Percentiles rank a stretch among this genome's conserved stretches.
phyloP scores from a whole-genome alignment of 2,329 filamentous ascomycete species.

The Amphichorda felina region DNA sequence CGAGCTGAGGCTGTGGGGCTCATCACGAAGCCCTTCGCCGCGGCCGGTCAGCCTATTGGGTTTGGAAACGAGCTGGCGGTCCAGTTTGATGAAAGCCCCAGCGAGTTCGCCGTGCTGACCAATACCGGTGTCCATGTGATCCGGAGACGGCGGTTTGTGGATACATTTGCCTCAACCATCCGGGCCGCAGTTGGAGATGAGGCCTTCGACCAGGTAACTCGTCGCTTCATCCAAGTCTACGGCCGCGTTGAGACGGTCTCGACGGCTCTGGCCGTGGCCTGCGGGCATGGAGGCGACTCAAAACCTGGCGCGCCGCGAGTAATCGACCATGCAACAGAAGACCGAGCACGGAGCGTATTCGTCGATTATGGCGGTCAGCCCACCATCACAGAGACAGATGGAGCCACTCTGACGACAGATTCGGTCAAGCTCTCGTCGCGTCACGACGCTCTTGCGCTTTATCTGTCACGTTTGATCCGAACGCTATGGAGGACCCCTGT shows the following conservation, averaged over 20 bases:
- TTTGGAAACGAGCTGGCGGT: slow-evolving; percentile 94
- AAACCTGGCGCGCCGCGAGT: slow-evolving; percentile 61
- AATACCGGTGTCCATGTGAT: slow-evolving; percentile 84
- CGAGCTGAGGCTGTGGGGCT: slow-evolving; percentile 69
- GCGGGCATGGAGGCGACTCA: slow-evolving; percentile 75
- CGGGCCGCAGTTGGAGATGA: slow-evolving; percentile 3
- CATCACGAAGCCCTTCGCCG: slow-evolving; percentile 61
- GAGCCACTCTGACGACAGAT: slow-evolving; percentile 62
- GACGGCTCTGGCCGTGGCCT: slow-evolving; percentile 86
- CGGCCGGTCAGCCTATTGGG: slow-evolving; percentile 55
- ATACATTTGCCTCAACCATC: slow-evolving; percentile 3
- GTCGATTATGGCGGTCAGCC: slow-evolving; percentile 89
- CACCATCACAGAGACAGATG: slow-evolving; percentile 65
- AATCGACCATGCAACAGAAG: slow-evolving; percentile 75
- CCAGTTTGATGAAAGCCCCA: slow-evolving; percentile 77
- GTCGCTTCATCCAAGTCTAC: slow-evolving; percentile 75
- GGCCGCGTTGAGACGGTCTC: slow-evolving; percentile 83
- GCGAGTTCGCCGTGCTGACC: slow-evolving; percentile 84
- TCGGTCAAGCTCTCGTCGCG: slow-evolving; percentile 79
- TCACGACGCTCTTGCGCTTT: slow-evolving; percentile 78
- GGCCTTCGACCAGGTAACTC: slow-evolving; percentile 56
- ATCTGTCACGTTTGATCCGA: slow-evolving; percentile 77
- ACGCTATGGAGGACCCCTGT: slow-evolving; percentile 79
- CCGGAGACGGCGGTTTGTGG: slow-evolving; percentile 50
- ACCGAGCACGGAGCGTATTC: slow-evolving; percentile 75